Conservation (phyloP, 305 asterid genomes). For the Fraxinus ornus region DNA sequence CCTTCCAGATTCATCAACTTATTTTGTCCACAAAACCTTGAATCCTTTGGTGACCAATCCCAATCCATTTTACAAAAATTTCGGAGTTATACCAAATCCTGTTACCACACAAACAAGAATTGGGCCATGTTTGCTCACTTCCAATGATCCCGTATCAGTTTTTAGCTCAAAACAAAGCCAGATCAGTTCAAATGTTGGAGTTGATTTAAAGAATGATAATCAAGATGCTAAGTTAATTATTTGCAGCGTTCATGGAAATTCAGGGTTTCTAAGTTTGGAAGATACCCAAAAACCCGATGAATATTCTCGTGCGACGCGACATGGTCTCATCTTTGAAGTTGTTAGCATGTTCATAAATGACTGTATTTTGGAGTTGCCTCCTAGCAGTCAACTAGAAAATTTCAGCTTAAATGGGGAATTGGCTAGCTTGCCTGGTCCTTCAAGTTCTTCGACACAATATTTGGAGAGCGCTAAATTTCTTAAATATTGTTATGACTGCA, state of each 20-base stretch:
- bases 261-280: neutral
- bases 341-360: conserved; percentile 22
- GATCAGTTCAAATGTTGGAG: neutral
- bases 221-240: neutral
- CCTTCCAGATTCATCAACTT: neutral
- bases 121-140: neutral
- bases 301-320: neutral
- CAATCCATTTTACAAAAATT: neutral
- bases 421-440: neutral
- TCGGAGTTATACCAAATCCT: neutral
- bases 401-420: neutral
- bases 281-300: neutral
- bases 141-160: neutral
- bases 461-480: neutral
- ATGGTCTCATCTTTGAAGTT: conserved; percentile 5
- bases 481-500: conserved; percentile 31
- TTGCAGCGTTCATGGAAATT: neutral
- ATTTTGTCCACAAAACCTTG: neutral
- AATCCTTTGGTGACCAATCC: neutral
- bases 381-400: neutral
- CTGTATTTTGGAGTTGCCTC: conserved; percentile 38
- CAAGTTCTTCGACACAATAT: neutral
- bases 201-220: neutral
- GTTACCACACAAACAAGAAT: neutral
- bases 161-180: neutral